Conservation (phyloP, 2,329 filamentous ascomycete species). For the Penicillium sp. region DNA sequence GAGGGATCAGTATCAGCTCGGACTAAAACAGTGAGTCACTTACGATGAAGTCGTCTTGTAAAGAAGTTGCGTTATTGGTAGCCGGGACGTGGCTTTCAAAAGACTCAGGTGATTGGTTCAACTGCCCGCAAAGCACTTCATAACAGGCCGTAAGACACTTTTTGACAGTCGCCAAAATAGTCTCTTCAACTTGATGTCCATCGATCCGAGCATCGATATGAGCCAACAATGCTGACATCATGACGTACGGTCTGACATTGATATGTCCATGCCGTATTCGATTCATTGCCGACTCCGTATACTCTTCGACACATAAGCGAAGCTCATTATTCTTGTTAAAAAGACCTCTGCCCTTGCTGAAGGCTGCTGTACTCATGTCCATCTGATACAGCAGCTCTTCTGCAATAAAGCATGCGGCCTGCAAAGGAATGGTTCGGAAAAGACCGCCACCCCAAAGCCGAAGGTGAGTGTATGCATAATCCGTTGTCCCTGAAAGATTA, state of each 20-base stretch:
- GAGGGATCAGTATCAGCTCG: background rate
- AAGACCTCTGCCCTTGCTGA: background rate
- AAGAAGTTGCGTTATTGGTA: background rate
- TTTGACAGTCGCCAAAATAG: background rate
- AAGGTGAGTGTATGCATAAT: background rate
- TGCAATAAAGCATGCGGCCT: background rate
- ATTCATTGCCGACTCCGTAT: background rate
- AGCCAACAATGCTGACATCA: background rate
- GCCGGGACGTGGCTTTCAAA: background rate
- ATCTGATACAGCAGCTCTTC: constrained; percentile 1
- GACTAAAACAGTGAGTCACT: background rate
- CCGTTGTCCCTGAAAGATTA: background rate
- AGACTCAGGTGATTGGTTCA: background rate
- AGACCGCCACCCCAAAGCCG: background rate
- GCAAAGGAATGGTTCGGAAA: background rate
- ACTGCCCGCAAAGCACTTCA: background rate
- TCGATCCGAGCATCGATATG: background rate
- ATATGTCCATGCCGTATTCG: background rate
- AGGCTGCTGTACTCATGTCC: background rate
- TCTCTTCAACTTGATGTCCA: background rate
- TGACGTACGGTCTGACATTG: background rate
- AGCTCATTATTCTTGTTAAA: background rate
- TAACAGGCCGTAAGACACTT: background rate
- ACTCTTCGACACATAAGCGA: background rate
- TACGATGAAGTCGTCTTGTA: background rate